phyloP scores from a whole-genome alignment of 208 protist genomes.

The Acanthamoeba lenticulata region DNA sequence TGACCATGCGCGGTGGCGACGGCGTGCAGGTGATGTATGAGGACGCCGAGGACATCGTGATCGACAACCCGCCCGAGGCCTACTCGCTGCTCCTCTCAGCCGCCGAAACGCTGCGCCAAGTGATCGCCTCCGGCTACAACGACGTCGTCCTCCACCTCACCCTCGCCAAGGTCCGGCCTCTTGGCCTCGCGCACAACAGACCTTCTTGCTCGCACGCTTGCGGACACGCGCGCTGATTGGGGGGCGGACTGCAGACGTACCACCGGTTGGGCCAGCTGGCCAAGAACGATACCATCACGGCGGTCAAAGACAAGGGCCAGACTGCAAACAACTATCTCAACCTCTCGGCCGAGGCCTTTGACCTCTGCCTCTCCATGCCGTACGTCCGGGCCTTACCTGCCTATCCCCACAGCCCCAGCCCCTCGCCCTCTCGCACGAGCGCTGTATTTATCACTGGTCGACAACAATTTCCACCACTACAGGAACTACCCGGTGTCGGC shows the following conservation, averaged over 20 bases:
- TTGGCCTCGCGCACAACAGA: too few relatives aligned
- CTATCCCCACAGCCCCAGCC: neutral
- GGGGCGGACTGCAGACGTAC: too few relatives aligned
- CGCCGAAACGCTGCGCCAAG: neutral
- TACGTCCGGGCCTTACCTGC: neutral
- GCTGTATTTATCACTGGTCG: too few relatives aligned
- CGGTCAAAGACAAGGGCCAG: neutral
- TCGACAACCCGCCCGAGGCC: conserved; percentile 47
- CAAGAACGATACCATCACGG: neutral
- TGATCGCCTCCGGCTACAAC: conserved; percentile 54
- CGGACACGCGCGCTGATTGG: too few relatives aligned
- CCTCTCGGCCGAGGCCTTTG: neutral
- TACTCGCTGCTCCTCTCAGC: conserved; percentile 13
- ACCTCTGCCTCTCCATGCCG: neutral
- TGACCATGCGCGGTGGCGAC: too few relatives aligned
- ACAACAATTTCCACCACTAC: too few relatives aligned
- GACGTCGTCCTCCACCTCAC: neutral
- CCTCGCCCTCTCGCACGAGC: too few relatives aligned
- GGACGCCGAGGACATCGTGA: conserved; percentile 41
- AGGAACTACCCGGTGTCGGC: neutral
- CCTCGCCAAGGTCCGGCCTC: neutral
- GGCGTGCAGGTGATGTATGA: conserved; percentile 53
- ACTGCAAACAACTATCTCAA: neutral
- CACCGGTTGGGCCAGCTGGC: neutral
- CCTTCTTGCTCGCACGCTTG: too few relatives aligned